Conservation (phyloP, 192 early-diverging fungal species). For the Glomus cerebriforme region DNA sequence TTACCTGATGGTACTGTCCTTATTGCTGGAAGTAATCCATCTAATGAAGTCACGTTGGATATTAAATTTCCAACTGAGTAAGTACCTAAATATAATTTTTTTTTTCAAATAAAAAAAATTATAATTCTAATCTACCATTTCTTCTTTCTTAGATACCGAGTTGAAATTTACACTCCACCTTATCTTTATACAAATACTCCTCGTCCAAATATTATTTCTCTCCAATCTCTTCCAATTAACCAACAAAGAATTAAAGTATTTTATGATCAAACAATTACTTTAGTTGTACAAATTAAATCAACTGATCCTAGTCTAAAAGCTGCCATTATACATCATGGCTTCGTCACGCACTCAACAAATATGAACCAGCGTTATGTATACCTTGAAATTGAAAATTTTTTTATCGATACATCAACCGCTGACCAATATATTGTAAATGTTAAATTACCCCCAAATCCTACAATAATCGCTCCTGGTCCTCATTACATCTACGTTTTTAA, state of each 20-base stretch:
- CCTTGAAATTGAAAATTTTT: neutral
- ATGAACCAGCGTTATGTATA: neutral
- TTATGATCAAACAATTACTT: neutral
- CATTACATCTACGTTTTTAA: neutral
- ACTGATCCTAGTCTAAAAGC: neutral
- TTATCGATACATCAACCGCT: neutral
- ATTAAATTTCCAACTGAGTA: slow-evolving; percentile 52
- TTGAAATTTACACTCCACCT: neutral
- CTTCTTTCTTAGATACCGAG: neutral
- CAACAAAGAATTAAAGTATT: too few species aligned
- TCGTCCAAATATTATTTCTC: neutral
- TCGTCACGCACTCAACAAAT: neutral
- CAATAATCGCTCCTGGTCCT: neutral
- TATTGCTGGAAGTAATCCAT: slow-evolving; percentile 44
- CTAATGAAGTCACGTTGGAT: slow-evolving; percentile 26
- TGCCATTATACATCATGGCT: neutral
- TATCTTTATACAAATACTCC: neutral
- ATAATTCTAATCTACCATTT: too few species aligned
- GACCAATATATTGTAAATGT: neutral
- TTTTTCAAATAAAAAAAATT: neutral
- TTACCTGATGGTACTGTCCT: slow-evolving; percentile 46
- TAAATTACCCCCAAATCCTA: neutral
- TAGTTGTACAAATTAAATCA: neutral
- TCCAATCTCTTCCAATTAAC: too few species aligned
- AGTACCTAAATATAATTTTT: neutral